Percentiles rank a stretch among this genome's conserved stretches.
These are phyloP conservation scores for Lepidium aucheri DNA, from an alignment of 345 rosid genomes.

Conservation along the genomic window DNA sequence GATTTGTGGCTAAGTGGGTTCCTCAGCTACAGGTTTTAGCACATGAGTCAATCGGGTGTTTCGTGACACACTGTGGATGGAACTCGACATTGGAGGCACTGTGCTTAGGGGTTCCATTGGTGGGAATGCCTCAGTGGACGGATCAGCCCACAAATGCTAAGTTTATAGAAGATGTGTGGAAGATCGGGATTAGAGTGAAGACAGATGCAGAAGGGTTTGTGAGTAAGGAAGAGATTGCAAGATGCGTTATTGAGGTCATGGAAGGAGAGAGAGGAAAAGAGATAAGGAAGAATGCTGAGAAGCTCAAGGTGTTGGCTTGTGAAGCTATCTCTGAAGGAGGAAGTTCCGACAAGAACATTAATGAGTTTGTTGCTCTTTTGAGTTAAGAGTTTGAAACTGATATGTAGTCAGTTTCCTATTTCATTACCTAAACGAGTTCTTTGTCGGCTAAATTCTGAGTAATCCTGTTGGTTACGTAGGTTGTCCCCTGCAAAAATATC, in stretches of 20 bases:
- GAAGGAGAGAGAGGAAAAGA: constrained; percentile 38
- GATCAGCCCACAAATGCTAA: constrained; percentile 58
- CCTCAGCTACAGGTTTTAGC: constrained; percentile 47
- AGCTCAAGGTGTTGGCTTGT: constrained; percentile 35
- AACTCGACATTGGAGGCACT: constrained; percentile 60
- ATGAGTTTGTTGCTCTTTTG: constrained; percentile 27
- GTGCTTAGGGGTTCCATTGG: constrained; percentile 52
- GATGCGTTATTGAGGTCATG: constrained; percentile 40
- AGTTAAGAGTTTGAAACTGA: not conserved
- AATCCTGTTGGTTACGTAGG: not conserved
- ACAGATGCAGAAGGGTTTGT: constrained; percentile 23
- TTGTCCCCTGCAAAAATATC: not conserved
- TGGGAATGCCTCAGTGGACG: constrained; percentile 50
- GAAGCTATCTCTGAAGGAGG: constrained; percentile 42
- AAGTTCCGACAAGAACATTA: constrained; percentile 36
- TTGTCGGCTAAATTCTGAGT: not conserved
- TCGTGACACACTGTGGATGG: constrained; percentile 63
- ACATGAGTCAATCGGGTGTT: constrained; percentile 48
- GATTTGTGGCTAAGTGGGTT: constrained; percentile 46
- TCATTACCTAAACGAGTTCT: not conserved
- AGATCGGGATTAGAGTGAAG: constrained; percentile 39
- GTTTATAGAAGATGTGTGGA: constrained; percentile 50
- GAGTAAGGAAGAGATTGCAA: constrained; percentile 29
- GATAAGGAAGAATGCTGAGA: constrained; percentile 32
- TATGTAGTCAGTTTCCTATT: not conserved